A percentile compares a stretch with the other conserved stretches of the same genome.
Conservation (phyloP, 148 eudicot species). For the Dianthus caryophyllus region DNA sequence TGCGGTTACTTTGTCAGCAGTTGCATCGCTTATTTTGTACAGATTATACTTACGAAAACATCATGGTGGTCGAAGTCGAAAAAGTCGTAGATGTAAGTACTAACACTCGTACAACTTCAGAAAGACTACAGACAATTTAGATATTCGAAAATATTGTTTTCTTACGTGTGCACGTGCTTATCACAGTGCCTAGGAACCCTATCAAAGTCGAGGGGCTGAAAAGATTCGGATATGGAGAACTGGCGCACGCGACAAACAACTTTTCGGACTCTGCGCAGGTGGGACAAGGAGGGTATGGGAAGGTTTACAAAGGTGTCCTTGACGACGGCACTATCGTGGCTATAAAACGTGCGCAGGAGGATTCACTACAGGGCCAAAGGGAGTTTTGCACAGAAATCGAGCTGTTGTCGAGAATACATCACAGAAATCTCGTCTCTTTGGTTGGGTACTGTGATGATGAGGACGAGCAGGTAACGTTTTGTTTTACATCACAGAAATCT, state of each 20-base stretch:
- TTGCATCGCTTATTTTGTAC: conserved; percentile 36
- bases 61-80: conserved; percentile 13
- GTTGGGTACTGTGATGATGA: conserved; percentile 72
- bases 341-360: conserved; percentile 75
- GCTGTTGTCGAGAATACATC: conserved; percentile 72
- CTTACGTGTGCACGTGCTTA: conserved; percentile 1
- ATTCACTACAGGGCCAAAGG: conserved; percentile 70
- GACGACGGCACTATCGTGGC: conserved; percentile 61
- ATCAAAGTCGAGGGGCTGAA: conserved; percentile 58
- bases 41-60: conserved; percentile 21
- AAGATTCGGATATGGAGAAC: conserved; percentile 47
- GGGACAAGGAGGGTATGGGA: conserved; percentile 90
- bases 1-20: conserved; percentile 39
- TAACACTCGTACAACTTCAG: too few relatives aligned
- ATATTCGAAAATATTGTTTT: neutral
- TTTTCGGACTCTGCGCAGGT: conserved; percentile 41
- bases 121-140: too few relatives aligned
- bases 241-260: conserved; percentile 52
- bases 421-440: conserved; percentile 64
- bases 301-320: conserved; percentile 64
- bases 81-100: conserved; percentile 21
- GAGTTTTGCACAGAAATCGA: conserved; percentile 77
- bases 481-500: too few relatives aligned
- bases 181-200: conserved; percentile 43
- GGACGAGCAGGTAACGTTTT: conserved; percentile 66